A percentile compares a stretch with the other conserved stretches of the same genome.
These are phyloP conservation scores for Exophiala sideris DNA, from an alignment of 2,329 filamentous ascomycete species.

Conservation along the genomic window DNA sequence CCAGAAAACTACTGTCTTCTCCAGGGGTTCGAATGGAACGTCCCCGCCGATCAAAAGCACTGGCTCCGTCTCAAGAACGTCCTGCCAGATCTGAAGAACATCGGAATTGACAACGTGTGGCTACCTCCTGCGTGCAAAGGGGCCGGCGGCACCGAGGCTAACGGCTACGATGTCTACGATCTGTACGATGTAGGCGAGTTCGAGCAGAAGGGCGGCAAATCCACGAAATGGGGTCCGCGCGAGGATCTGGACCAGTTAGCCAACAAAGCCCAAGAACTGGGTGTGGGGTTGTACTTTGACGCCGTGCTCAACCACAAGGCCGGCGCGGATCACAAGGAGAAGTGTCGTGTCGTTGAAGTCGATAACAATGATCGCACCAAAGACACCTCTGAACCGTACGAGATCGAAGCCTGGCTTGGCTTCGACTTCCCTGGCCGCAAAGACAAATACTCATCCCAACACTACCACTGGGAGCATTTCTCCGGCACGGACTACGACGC, in stretches of 20 bases:
- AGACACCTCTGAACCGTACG: constrained; percentile 52
- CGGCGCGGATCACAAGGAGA: constrained; percentile 63
- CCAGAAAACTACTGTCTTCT: constrained; percentile 57
- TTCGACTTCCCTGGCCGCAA: constrained; percentile 64
- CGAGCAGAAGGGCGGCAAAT: constrained; percentile 61
- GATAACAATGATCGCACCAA: constrained; percentile 56
- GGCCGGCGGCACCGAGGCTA: constrained; percentile 53
- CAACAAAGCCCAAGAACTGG: constrained; percentile 49
- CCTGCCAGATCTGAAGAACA: constrained; percentile 53
- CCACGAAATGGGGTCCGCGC: constrained; percentile 68
- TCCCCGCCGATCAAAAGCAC: constrained; percentile 56
- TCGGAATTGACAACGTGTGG: constrained; percentile 64
- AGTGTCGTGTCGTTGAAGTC: constrained; percentile 61
- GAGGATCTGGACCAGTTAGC: constrained; percentile 57
- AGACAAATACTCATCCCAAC: constrained; percentile 57
- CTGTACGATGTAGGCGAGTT: constrained; percentile 70
- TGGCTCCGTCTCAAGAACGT: constrained; percentile 56
- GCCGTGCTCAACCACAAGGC: constrained; percentile 71
- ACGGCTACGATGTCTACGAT: constrained; percentile 69
- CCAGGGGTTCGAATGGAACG: constrained; percentile 72
- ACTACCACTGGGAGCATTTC: constrained; percentile 67
- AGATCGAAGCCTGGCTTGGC: constrained; percentile 66
- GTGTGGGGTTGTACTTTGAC: constrained; percentile 64
- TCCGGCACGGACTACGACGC: constrained; percentile 66
- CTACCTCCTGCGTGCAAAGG: constrained; percentile 70